Conservation (phyloP, 2,329 filamentous ascomycete genomes). For the Cladophialophora exuberans region DNA sequence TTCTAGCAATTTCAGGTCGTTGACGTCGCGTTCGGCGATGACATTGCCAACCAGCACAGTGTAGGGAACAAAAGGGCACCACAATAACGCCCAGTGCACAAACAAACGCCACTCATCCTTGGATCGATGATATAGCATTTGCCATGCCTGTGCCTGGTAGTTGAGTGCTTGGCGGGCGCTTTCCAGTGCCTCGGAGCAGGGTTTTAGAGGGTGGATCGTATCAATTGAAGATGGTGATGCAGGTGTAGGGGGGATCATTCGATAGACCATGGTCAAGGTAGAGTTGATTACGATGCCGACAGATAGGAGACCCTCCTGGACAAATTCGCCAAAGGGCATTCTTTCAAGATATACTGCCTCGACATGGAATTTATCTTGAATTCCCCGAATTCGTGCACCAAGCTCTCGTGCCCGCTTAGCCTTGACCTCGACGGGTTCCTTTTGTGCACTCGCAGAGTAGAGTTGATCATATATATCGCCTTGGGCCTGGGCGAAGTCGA, state of each 20-base stretch:
- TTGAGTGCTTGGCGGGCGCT: slow-evolving; percentile 56
- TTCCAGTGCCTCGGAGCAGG: slow-evolving; percentile 55
- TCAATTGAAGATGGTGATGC: slow-evolving; percentile 37
- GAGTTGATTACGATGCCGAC: slow-evolving; percentile 55
- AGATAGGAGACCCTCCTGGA: slow-evolving; percentile 31
- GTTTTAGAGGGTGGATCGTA: slow-evolving; percentile 42
- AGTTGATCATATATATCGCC: slow-evolving; percentile 63
- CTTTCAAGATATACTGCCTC: not conserved
- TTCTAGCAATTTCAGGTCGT: slow-evolving; percentile 28
- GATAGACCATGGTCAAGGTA: slow-evolving; percentile 57
- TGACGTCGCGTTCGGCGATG: slow-evolving; percentile 20
- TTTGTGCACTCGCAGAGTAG: slow-evolving; percentile 47
- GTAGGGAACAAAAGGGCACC: slow-evolving; percentile 63
- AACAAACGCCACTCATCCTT: slow-evolving; percentile 21
- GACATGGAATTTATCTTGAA: slow-evolving; percentile 10
- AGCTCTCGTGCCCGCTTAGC: slow-evolving; percentile 46
- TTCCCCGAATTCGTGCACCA: not conserved
- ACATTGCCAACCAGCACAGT: slow-evolving; percentile 56
- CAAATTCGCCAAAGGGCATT: not conserved
- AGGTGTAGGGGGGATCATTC: slow-evolving; percentile 56
- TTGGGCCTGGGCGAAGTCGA: slow-evolving; percentile 59
- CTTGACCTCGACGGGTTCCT: slow-evolving; percentile 49
- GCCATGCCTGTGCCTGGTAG: slow-evolving; percentile 17
- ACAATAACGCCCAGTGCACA: slow-evolving; percentile 54
- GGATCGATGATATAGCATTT: slow-evolving; percentile 27